These are phyloP conservation scores for Exidia glandulosa DNA, from an alignment of 768 basidiomycete species.

Conservation along the genomic window DNA sequence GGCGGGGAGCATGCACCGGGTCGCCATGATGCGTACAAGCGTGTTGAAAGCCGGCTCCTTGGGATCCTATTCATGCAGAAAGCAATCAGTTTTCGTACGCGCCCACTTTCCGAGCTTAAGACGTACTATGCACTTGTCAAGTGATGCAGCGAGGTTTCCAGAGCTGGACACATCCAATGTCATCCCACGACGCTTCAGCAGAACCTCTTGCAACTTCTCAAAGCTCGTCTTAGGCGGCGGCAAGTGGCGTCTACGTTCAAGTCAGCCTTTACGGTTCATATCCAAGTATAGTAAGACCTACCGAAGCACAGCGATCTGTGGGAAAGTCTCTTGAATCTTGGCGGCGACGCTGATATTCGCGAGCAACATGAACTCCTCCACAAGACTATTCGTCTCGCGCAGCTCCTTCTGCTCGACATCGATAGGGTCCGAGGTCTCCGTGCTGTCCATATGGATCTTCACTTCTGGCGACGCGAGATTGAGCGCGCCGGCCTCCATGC, in stretches of 20 bases:
- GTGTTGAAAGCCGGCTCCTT: slow-evolving; percentile 88
- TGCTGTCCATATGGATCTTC: slow-evolving; percentile 87
- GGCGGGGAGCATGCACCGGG: slow-evolving; percentile 94
- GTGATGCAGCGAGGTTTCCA: slow-evolving; percentile 73
- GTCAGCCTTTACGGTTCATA: not conserved
- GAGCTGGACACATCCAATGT: slow-evolving; percentile 84
- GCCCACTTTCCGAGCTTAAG: too few species aligned
- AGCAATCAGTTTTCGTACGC: too few species aligned
- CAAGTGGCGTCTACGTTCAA: slow-evolving; percentile 59
- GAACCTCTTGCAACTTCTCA: slow-evolving; percentile 87
- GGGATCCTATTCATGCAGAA: too few species aligned
- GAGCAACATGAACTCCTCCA: slow-evolving; percentile 98
- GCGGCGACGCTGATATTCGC: slow-evolving; percentile 90
- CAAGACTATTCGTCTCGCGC: slow-evolving; percentile 88
- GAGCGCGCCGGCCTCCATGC: slow-evolving; percentile 94
- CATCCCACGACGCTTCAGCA: slow-evolving; percentile 75
- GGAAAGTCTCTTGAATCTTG: slow-evolving; percentile 90
- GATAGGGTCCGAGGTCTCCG: slow-evolving; percentile 90
- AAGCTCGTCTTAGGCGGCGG: slow-evolving; percentile 91
- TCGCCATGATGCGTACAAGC: slow-evolving; percentile 97
- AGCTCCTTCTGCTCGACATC: slow-evolving; percentile 94
- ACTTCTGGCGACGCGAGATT: slow-evolving; percentile 98
- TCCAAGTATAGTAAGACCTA: slow-evolving; percentile 17
- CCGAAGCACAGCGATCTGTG: slow-evolving; percentile 90
- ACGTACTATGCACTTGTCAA: slow-evolving; percentile 79